Evolutionary conservation across 768 basidiomycete species (phyloP).

Genomic region (Trametes cingulata): DNA sequence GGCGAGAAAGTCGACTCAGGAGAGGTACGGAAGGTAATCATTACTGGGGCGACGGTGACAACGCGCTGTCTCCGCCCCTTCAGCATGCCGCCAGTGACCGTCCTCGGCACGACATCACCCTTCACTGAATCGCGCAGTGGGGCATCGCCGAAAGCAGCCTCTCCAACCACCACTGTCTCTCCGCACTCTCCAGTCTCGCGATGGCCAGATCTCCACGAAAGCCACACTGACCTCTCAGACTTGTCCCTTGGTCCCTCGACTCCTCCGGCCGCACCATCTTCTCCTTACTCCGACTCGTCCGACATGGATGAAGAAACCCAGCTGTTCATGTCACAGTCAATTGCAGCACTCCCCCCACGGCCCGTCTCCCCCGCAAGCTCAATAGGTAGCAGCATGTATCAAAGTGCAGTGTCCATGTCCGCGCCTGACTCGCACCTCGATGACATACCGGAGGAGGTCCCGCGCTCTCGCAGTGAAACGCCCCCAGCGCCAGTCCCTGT

Average conservation of each 20-base stretch:
- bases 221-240: background rate
- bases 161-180: constrained; percentile 8
- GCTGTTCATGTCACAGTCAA: constrained; percentile 74
- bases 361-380: constrained; percentile 40
- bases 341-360: constrained; percentile 53
- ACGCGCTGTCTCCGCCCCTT: constrained; percentile 44
- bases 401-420: constrained; percentile 61
- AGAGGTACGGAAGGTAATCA: constrained; percentile 49
- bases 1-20: background rate
- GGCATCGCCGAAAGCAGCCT: background rate
- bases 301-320: constrained; percentile 63
- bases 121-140: constrained; percentile 6
- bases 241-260: background rate
- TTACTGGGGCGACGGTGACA: constrained; percentile 59
- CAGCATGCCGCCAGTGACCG: constrained; percentile 16
- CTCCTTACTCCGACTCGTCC: constrained; percentile 46
- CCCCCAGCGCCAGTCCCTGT: background rate
- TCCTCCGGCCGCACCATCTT: constrained; percentile 34
- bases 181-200: too few relatives aligned
- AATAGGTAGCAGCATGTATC: constrained; percentile 70
- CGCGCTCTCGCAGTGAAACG: constrained; percentile 2
- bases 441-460: constrained; percentile 12
- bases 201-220: too few relatives aligned
- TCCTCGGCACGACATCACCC: constrained; percentile 28
- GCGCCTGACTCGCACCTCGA: constrained; percentile 4